Percentiles rank a stretch among this genome's conserved stretches.
Evolutionary conservation across 2,329 filamentous ascomycete genomes (phyloP).

Genomic region (Ophiocordyceps sinensis): DNA sequence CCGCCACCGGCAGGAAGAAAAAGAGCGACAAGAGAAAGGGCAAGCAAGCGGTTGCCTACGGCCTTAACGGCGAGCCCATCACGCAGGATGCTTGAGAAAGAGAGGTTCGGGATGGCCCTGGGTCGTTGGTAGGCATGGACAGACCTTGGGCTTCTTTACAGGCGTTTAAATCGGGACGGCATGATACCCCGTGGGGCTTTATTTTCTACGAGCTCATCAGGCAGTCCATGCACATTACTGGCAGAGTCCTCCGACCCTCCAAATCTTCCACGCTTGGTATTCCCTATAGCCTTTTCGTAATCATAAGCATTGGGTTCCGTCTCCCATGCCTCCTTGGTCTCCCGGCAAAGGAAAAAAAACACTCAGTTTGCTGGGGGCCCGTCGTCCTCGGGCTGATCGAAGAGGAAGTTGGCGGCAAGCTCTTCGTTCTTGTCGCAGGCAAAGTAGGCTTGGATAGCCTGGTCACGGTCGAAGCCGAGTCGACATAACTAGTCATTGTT

Average conservation of each 20-base stretch:
- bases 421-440: conserved; percentile 99
- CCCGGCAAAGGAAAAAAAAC: conserved; percentile 5
- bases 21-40: conserved; percentile 17
- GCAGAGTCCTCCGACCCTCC: not conserved
- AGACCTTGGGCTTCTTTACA: not conserved
- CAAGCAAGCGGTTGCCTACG: conserved; percentile 19
- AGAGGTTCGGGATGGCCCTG: too few species aligned
- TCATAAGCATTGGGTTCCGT: conserved; percentile 13
- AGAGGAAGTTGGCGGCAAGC: conserved; percentile 92
- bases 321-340: not conserved
- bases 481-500: conserved; percentile 54
- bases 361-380: conserved; percentile 35
- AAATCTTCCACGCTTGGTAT: not conserved
- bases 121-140: too few species aligned
- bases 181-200: not conserved
- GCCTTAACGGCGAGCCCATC: conserved; percentile 22
- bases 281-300: conserved; percentile 4
- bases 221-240: not conserved
- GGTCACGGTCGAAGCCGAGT: conserved; percentile 82
- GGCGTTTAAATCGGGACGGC: conserved; percentile 1
- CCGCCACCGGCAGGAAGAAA: conserved; percentile 15
- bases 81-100: conserved; percentile 4
- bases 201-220: not conserved
- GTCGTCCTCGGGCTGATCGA: conserved; percentile 88
- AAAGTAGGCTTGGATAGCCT: conserved; percentile 96